Conservation (phyloP, 2,329 filamentous ascomycete species). For the Hymenoscyphus linearis region DNA sequence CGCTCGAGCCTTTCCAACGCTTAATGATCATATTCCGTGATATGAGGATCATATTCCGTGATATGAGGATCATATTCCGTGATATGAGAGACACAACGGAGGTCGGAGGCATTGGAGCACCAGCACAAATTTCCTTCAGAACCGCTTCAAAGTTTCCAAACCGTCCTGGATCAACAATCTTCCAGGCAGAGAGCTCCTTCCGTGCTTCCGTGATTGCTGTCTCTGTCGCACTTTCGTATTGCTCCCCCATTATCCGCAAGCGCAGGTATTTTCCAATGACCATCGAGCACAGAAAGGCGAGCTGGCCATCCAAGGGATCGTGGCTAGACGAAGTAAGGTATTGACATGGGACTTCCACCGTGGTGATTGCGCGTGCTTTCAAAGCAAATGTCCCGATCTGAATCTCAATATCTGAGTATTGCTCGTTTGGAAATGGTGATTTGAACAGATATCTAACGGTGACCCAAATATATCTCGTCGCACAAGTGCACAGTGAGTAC, state of each 20-base stretch:
- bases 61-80: slow-evolving; percentile 27
- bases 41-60: slow-evolving; percentile 26
- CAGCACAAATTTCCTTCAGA: slow-evolving; percentile 22
- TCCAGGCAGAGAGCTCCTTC: slow-evolving; percentile 14
- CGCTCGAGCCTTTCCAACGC: slow-evolving; percentile 24
- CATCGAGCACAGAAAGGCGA: slow-evolving; percentile 23
- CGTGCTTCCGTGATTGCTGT: slow-evolving; percentile 19
- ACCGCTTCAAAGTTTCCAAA: slow-evolving; percentile 16
- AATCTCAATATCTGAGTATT: slow-evolving; percentile 20
- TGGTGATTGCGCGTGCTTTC: slow-evolving; percentile 23
- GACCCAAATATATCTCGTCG: slow-evolving; percentile 29
- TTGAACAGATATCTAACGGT: slow-evolving; percentile 10
- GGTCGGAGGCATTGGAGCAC: slow-evolving; percentile 26
- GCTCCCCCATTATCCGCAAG: slow-evolving; percentile 23
- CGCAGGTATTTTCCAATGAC: slow-evolving; percentile 25
- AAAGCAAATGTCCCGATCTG: slow-evolving; percentile 28
- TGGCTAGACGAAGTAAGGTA: slow-evolving; percentile 12
- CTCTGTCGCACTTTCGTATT: slow-evolving; percentile 28
- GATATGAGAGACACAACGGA: slow-evolving; percentile 27
- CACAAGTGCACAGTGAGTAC: slow-evolving; percentile 27
- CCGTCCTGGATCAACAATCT: slow-evolving; percentile 15
- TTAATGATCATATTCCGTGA: slow-evolving; percentile 26
- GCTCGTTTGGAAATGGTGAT: neutral
- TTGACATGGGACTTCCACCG: slow-evolving; percentile 22
- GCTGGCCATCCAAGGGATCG: slow-evolving; percentile 13